Evolutionary conservation across 257 asterid genomes (phyloP).

Genomic region (Avicennia marina): DNA sequence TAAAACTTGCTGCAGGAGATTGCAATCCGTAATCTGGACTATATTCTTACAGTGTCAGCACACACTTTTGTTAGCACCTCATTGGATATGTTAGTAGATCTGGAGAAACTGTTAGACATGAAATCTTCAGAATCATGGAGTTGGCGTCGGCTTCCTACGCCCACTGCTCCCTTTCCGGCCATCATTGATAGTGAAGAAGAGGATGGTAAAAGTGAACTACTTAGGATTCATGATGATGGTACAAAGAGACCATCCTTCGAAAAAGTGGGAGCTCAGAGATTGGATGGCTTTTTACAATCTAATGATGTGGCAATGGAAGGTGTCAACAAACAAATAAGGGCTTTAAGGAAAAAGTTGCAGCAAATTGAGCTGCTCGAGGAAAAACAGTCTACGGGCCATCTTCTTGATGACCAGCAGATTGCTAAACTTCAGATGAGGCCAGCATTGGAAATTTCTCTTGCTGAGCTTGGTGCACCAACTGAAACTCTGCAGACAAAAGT

Average conservation of each 20-base stretch:
- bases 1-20: constrained; percentile 71
- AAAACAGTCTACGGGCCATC: constrained; percentile 59
- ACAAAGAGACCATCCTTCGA: constrained; percentile 30
- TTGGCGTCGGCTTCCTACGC: constrained; percentile 78
- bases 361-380: constrained; percentile 95
- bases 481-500: constrained; percentile 39
- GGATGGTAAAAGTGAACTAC: constrained; percentile 43
- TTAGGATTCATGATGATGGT: constrained; percentile 45
- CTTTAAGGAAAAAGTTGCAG: constrained; percentile 87
- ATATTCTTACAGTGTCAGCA: constrained; percentile 70
- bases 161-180: constrained; percentile 88
- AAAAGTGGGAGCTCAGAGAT: constrained; percentile 37
- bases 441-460: constrained; percentile 62
- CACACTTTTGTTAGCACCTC: constrained; percentile 56
- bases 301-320: constrained; percentile 46
- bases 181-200: constrained; percentile 82
- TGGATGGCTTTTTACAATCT: constrained; percentile 62
- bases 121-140: constrained; percentile 94
- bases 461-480: constrained; percentile 71
- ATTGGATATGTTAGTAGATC: constrained; percentile 62
- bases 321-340: constrained; percentile 62
- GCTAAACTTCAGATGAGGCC: constrained; percentile 64
- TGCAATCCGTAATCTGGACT: constrained; percentile 86
- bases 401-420: constrained; percentile 87
- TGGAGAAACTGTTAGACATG: constrained; percentile 67